Evolutionary conservation across 192 early-diverging fungal species (phyloP).

Genomic region (Funneliformis mosseae): DNA sequence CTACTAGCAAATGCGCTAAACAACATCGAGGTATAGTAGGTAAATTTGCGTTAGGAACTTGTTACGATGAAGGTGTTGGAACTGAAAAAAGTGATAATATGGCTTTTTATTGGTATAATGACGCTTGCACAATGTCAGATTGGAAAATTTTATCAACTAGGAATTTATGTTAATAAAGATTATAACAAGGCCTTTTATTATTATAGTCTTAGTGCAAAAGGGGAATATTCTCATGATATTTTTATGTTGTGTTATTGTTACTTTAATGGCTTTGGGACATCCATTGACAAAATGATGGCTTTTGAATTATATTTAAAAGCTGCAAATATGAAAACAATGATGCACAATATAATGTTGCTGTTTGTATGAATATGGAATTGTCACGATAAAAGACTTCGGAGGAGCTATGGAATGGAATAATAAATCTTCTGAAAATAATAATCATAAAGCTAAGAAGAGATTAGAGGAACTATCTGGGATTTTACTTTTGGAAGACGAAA

Average conservation of each 20-base stretch:
- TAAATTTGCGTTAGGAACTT: neutral
- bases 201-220: constrained; percentile 56
- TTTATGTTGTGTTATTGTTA: constrained; percentile 63
- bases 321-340: constrained; percentile 72
- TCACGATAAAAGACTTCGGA: constrained; percentile 7
- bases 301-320: constrained; percentile 50
- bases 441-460: neutral
- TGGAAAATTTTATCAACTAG: constrained; percentile 83
- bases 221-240: constrained; percentile 55
- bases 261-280: constrained; percentile 59
- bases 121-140: constrained; percentile 54
- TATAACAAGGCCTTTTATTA: constrained; percentile 62
- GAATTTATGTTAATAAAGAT: constrained; percentile 68
- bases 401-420: neutral
- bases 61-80: neutral
- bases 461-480: neutral
- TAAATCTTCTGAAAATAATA: neutral
- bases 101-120: neutral
- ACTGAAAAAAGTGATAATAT: neutral
- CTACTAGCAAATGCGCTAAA: neutral
- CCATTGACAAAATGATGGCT: constrained; percentile 51
- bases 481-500: neutral
- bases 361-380: constrained; percentile 80
- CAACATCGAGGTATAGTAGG: neutral
- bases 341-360: constrained; percentile 80